Evolutionary conservation across 306 rosid species (phyloP).

Genomic region (Medicago lupulina): DNA sequence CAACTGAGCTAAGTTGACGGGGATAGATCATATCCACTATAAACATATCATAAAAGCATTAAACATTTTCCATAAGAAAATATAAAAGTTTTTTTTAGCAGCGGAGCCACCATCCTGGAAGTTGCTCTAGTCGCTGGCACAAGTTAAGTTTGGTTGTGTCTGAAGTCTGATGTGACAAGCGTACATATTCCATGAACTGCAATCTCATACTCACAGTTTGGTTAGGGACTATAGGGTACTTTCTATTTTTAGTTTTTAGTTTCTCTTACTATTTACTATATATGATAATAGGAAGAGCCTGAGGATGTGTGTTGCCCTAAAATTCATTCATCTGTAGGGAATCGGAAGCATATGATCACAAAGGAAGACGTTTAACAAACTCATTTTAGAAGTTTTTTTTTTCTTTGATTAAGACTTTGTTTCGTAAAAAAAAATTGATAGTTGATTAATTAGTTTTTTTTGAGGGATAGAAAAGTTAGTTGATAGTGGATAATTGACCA

Average conservation of each 20-base stretch:
- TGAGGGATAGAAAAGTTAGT: too few relatives aligned
- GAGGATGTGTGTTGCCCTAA: not conserved
- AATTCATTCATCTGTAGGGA: not conserved
- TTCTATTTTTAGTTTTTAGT: not conserved
- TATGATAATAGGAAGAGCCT: too few relatives aligned
- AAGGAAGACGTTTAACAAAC: not conserved
- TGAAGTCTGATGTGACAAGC: conserved; percentile 5
- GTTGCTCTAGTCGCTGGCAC: conserved; percentile 9
- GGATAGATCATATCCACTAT: too few relatives aligned
- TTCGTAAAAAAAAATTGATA: too few relatives aligned
- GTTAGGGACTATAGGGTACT: not conserved
- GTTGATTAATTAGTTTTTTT: too few relatives aligned
- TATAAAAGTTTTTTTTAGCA: not conserved
- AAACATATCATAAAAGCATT: too few relatives aligned
- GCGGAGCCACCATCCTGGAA: not conserved
- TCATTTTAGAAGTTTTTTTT: not conserved
- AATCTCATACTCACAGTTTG: not conserved
- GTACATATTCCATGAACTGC: conserved; percentile 24
- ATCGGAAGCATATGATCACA: not conserved
- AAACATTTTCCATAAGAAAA: too few relatives aligned
- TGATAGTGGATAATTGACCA: too few relatives aligned
- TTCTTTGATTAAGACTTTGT: too few relatives aligned
- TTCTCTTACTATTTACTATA: not conserved
- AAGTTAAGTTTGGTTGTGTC: conserved; percentile 29
- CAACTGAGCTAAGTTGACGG: too few relatives aligned